These are phyloP conservation scores for Penicillium maclennaniae DNA, from an alignment of 495 filamentous ascomycete species.

Conservation along the genomic window DNA sequence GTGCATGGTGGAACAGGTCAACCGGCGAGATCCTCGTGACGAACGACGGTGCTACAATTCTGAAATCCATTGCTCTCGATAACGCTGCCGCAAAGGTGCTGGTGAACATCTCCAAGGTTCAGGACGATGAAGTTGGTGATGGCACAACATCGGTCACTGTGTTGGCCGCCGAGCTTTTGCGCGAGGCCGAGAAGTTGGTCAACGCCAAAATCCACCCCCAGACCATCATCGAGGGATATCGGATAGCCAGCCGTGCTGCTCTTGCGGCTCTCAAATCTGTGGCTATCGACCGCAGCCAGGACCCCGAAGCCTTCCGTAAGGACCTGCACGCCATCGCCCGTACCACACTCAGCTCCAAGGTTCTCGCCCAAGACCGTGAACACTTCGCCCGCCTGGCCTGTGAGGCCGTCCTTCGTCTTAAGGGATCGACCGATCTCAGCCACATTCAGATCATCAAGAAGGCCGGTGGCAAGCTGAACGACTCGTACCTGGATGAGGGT, in stretches of 20 bases:
- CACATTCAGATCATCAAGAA: conserved; percentile 99
- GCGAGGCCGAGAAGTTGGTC: conserved; percentile 95
- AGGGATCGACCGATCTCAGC: conserved; percentile 89
- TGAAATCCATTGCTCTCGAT: conserved; percentile 98
- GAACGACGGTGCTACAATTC: conserved; percentile 96
- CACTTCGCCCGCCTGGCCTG: conserved; percentile 90
- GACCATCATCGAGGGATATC: conserved; percentile 98
- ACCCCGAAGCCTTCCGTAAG: conserved; percentile 77
- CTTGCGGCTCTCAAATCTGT: conserved; percentile 75
- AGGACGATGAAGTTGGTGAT: conserved; percentile 97
- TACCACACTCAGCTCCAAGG: conserved; percentile 97
- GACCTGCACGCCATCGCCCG: conserved; percentile 88
- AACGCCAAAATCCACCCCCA: conserved; percentile 98
- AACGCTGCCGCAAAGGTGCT: conserved; percentile 93
- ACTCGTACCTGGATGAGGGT: conserved; percentile 95
- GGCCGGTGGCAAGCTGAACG: conserved; percentile 91
- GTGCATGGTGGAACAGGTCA: conserved; percentile 52
- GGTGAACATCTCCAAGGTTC: conserved; percentile 98
- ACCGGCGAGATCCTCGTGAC: conserved; percentile 97
- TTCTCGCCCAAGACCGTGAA: conserved; percentile 87
- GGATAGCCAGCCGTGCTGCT: conserved; percentile 89
- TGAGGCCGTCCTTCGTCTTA: conserved; percentile 85
- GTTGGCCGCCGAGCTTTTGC: conserved; percentile 87
- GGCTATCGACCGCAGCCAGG: conserved; percentile 84
- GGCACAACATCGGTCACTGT: conserved; percentile 92